phyloP scores from a whole-genome alignment of 305 asterid genomes.

The Rubia balearica region DNA sequence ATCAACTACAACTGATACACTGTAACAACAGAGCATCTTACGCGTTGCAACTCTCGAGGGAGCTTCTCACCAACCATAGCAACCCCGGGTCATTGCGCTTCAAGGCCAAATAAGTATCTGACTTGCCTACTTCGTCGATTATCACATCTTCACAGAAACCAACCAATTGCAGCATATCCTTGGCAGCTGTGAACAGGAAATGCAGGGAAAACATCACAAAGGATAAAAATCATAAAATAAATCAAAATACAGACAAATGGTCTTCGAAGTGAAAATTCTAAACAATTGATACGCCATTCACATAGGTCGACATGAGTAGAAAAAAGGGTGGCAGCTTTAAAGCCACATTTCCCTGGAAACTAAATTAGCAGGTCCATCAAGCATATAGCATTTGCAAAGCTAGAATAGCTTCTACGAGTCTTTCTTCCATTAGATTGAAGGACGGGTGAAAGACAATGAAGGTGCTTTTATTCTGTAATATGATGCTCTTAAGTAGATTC shows the following conservation, averaged over 20 bases:
- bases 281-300: background rate
- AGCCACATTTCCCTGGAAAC: background rate
- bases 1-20: background rate
- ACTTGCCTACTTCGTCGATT: constrained; percentile 39
- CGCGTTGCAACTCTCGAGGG: constrained; percentile 40
- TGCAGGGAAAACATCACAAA: background rate
- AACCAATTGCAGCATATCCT: constrained; percentile 48
- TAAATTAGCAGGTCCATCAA: background rate
- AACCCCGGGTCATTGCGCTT: constrained; percentile 84
- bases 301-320: background rate
- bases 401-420: background rate
- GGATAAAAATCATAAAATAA: background rate
- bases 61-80: constrained; percentile 84
- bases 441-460: background rate
- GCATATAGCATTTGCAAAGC: background rate
- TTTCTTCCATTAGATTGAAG: background rate
- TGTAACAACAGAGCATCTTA: background rate
- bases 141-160: constrained; percentile 62
- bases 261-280: background rate
- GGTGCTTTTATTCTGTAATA: background rate
- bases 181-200: constrained; percentile 55
- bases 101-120: constrained; percentile 47
- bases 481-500: background rate
- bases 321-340: background rate
- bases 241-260: background rate